Conservation (phyloP, 306 rosid species). For the Arachis stenosperma region DNA sequence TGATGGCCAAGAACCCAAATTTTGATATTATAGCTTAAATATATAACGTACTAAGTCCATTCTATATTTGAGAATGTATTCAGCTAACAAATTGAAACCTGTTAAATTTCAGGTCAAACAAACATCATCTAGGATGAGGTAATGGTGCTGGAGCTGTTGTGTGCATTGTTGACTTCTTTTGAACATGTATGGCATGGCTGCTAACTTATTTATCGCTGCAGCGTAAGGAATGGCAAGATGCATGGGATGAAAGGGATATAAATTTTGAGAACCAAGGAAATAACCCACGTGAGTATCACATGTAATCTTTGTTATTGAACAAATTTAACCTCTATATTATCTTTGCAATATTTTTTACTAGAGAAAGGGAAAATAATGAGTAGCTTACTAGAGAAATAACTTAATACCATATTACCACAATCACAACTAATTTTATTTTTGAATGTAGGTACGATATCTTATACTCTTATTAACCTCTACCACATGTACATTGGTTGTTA, state of each 20-base stretch:
- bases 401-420: no score
- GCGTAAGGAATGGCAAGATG: constrained; percentile 85
- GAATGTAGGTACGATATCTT: no score
- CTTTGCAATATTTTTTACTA: neutral
- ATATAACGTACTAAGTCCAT: neutral
- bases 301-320: neutral
- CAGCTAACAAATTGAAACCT: no score
- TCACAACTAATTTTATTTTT: no score
- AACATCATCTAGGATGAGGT: constrained; percentile 60
- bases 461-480: no score
- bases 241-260: constrained; percentile 72
- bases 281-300: constrained; percentile 55
- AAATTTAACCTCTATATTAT: neutral
- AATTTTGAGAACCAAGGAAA: constrained; percentile 55
- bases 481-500: no score
- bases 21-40: constrained; percentile 8
- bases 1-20: neutral
- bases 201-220: constrained; percentile 45
- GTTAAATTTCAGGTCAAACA: constrained; percentile 63
- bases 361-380: no score
- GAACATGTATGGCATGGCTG: neutral
- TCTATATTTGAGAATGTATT: constrained; percentile 23
- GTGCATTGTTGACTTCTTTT: constrained; percentile 5
- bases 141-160: constrained; percentile 30
- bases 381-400: no score